A percentile compares a stretch with the other conserved stretches of the same genome.
These are phyloP conservation scores for Oidium heveae DNA, from an alignment of 2,329 filamentous ascomycete genomes.

Conservation along the genomic window DNA sequence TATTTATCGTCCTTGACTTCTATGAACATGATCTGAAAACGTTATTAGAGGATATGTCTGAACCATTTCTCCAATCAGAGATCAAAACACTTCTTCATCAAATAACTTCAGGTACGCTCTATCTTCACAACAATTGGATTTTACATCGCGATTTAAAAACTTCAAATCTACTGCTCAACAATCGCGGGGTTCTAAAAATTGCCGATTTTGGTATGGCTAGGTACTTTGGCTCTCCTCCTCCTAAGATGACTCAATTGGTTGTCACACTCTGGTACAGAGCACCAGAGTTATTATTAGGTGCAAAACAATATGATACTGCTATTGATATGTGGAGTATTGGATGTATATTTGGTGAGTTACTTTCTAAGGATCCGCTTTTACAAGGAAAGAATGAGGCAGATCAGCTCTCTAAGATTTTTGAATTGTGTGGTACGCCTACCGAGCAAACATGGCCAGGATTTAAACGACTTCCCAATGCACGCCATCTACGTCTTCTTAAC, in stretches of 20 bases:
- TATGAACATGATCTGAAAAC: conserved; percentile 91
- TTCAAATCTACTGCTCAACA: conserved; percentile 82
- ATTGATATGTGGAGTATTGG: conserved; percentile 94
- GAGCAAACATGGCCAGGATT: conserved; percentile 70
- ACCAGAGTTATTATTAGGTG: conserved; percentile 70
- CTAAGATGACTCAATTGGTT: conserved; percentile 69
- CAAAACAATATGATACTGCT: conserved; percentile 45
- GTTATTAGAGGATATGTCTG: conserved; percentile 77
- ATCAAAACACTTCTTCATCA: conserved; percentile 76
- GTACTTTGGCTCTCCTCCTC: conserved; percentile 55
- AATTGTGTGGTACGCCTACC: conserved; percentile 65
- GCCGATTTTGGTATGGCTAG: conserved; percentile 97
- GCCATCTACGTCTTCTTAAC: conserved; percentile 44
- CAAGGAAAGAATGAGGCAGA: conserved; percentile 86
- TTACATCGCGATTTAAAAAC: conserved; percentile 86
- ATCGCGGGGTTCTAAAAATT: conserved; percentile 81
- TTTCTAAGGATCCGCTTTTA: conserved; percentile 59
- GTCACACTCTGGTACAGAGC: conserved; percentile 94
- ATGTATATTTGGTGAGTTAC: conserved; percentile 82
- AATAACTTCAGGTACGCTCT: conserved; percentile 53
- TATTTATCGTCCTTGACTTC: conserved; percentile 92
- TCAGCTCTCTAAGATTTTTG: conserved; percentile 68
- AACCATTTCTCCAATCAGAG: conserved; percentile 80
- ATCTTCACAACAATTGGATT: conserved; percentile 76
- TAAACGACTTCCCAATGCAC: conserved; percentile 65